Base-by-base conservation (phyloP, 2,329 filamentous ascomycete genomes). In the Chalara sp. region DNA sequence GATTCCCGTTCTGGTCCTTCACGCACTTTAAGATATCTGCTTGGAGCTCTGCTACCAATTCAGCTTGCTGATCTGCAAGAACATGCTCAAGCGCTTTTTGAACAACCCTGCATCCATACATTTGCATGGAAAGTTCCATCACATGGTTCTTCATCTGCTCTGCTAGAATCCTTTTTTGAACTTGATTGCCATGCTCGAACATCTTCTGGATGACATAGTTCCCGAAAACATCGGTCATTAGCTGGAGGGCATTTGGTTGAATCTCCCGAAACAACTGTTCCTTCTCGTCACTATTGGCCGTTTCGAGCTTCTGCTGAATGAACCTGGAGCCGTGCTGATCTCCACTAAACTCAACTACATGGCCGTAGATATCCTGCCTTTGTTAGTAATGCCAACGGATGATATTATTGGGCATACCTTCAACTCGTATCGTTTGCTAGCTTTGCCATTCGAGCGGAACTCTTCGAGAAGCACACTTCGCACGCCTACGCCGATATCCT, bases 141-240 rank as follows among this genome's bases (percentile, higher is more conserved):
- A 97, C 83, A 63, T 91, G 87, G 6, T 87, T 87, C 66, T 86
- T 88, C 90, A 97, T 96, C 67, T 87, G 83, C 56, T 83, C 82
- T 1, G 89, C 90, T 41, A 99, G 70, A 2, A 87, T 78, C 68
- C 86, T 90, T 73, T 99, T 99, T 71, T 99, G 93, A 0, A 84
- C 79, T 68, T 96, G 91, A 59, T 89, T 95, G 39, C 93, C 92
- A 66, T 97, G 89, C 66, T 97, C 92, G 56, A 97, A 96, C 65
- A 97, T 84, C 67, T 96, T 97, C 64, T 99, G 93, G 39, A 97
- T 91, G 35, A 99, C 93, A 64, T 97, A 99, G 68, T 99, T 99
- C 49, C 93, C 93, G 64, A 96, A 99, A 0, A 97, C 86, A 66
- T 97, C 93, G 44, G 86, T 92, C 89, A 96, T 96, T 45, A 99